Evolutionary conservation across 768 basidiomycete species (phyloP).

Genomic region (Cystobasidium tubakii): DNA sequence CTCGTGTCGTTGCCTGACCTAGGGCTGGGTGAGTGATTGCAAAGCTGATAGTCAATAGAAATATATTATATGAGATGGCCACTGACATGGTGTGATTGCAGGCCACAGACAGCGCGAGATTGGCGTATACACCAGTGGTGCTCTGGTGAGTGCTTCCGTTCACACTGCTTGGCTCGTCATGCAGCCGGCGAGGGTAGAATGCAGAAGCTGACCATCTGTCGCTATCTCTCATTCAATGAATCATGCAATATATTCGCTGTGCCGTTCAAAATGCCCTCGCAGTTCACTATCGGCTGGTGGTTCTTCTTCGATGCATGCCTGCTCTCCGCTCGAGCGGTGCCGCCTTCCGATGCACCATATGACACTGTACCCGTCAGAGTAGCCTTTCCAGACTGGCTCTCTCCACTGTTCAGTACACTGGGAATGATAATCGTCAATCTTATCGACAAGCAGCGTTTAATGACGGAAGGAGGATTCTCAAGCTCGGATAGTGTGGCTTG

Average conservation of each 20-base stretch:
- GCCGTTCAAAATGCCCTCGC: slow-evolving; percentile 31
- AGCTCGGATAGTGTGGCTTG: slow-evolving; percentile 63
- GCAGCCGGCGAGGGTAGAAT: neutral
- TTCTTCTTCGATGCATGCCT: slow-evolving; percentile 88
- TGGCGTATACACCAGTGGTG: slow-evolving; percentile 86
- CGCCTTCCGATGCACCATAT: slow-evolving; percentile 66
- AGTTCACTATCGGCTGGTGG: slow-evolving; percentile 96
- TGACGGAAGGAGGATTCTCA: slow-evolving; percentile 59
- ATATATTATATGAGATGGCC: neutral
- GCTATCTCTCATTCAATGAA: neutral
- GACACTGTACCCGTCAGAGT: slow-evolving; percentile 71
- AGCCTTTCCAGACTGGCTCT: slow-evolving; percentile 89
- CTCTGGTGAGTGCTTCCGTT: slow-evolving; percentile 61
- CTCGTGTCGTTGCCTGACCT: slow-evolving; percentile 27
- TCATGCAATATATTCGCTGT: neutral
- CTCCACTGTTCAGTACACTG: slow-evolving; percentile 82
- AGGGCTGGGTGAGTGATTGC: slow-evolving; percentile 21
- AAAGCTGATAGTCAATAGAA: neutral
- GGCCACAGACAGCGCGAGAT: slow-evolving; percentile 61
- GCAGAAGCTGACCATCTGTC: slow-evolving; percentile 23
- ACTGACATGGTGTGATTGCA: neutral
- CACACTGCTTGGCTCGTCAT: slow-evolving; percentile 1
- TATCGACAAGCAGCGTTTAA: slow-evolving; percentile 86
- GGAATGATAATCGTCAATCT: slow-evolving; percentile 88
- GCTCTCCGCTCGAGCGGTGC: slow-evolving; percentile 74